Base-by-base conservation (phyloP, 2,329 filamentous ascomycete species). In the Penicillium sp. region DNA sequence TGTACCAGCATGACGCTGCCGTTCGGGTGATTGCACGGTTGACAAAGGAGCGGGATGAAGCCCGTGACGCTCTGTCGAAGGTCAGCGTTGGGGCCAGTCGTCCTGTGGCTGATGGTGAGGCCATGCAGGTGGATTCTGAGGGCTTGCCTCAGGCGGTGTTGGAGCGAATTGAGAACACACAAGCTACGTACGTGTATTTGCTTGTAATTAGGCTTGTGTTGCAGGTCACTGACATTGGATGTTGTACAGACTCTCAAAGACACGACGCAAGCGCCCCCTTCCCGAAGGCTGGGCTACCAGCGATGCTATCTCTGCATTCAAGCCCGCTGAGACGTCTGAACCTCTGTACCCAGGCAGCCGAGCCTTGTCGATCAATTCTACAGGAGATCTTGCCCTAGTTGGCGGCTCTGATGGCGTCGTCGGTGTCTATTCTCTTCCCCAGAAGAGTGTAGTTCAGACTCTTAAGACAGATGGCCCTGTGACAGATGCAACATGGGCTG, bases 1-100 rank as follows among this genome's bases (percentile, higher is more conserved):
- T 99, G 24, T 99, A 99, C 77, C 93, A 98, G 77, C 91, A 98
- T 68, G 95, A 99, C 81, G 93, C 95, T 2, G 95, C 95, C n/a
- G 88, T 96, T 49, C 85, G 95, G 61, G 95, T 99, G 48, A 96
- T 99, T 76, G 92, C 92, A 63, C 86, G 93, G 48, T 74, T 99
- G 73, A 90, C 90, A n/a, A 89, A 86, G 72, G 95, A 99, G 80
- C 82, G 95, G 61, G 93, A 99, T 68, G 93, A 98, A 75, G 93
- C 95, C 46, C 84, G 93, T 63, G 90, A 95, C 75, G 91, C 95
- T 14, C 79, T 99, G 51, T 91, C 91, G 35, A 91, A 90, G 72
- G 84, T 98, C 14, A 90, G 90, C 2, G 86, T 97, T 45, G 86
- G 86, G 26, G 81, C 82, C 27, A 78, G 78, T 46, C 77, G 55